Evolutionary conservation across 306 rosid genomes (phyloP).

Genomic region (Pachyrhizus erosus): DNA sequence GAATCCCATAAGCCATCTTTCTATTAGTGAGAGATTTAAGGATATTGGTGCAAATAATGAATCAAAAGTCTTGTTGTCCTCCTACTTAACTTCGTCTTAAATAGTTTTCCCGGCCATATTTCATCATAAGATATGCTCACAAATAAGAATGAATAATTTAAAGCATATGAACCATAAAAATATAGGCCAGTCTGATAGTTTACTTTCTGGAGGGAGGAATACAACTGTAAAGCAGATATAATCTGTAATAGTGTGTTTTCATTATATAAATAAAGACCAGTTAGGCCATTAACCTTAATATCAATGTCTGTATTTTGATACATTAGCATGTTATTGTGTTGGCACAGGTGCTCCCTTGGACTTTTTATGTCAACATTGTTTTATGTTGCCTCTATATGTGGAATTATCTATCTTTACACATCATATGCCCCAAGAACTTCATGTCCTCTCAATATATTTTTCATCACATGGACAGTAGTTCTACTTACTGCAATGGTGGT

Average conservation of each 20-base stretch:
- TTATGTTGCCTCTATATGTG: conserved; percentile 70
- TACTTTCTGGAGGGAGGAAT: neutral
- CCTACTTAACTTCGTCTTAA: neutral
- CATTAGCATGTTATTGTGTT: conserved; percentile 22
- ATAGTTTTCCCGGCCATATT: neutral
- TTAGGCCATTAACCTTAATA: neutral
- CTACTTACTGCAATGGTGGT: conserved; percentile 74
- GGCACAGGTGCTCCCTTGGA: conserved; percentile 80
- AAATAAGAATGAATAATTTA: neutral
- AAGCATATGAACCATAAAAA: neutral
- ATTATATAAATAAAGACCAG: neutral
- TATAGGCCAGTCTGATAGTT: neutral
- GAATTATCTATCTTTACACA: conserved; percentile 64
- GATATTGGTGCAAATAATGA: neutral
- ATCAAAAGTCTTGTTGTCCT: neutral
- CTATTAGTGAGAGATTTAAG: neutral
- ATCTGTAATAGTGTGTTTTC: neutral
- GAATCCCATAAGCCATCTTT: neutral
- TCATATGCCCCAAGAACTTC: conserved; percentile 58
- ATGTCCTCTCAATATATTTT: conserved; percentile 78
- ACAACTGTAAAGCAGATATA: neutral
- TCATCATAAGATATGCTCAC: neutral
- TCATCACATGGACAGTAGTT: conserved; percentile 85
- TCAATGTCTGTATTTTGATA: conserved; percentile 15
- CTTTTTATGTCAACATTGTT: conserved; percentile 71